phyloP scores from a whole-genome alignment of 257 asterid species.

The Gardenia jasminoides region DNA sequence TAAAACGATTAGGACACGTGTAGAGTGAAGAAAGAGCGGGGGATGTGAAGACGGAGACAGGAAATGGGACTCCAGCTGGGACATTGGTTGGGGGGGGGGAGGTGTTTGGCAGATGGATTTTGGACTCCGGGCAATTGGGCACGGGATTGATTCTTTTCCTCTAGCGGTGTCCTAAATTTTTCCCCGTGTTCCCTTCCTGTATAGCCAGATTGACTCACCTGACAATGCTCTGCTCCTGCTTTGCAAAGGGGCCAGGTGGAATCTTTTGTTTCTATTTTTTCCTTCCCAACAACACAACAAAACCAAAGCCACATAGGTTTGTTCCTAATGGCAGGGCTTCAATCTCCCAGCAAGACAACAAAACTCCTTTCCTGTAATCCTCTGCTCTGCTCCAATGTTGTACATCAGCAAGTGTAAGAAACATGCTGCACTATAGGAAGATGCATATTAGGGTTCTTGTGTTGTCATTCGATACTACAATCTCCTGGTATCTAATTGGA shows the following conservation, averaged over 20 bases:
- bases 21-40: neutral
- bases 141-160: neutral
- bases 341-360: neutral
- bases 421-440: neutral
- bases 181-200: neutral
- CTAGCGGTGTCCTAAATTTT: no score
- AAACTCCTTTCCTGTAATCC: neutral
- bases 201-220: neutral
- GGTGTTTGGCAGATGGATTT: slow-evolving; percentile 15
- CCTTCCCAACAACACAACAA: neutral
- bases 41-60: neutral
- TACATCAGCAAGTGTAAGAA: no score
- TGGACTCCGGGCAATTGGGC: neutral
- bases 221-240: neutral
- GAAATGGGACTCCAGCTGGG: slow-evolving; percentile 28
- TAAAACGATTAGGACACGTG: slow-evolving; percentile 26
- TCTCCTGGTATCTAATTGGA: neutral
- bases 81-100: no score
- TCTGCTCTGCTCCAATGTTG: no score
- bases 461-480: neutral
- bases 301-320: neutral
- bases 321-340: neutral
- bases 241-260: slow-evolving; percentile 9
- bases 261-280: no score
- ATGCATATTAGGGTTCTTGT: neutral